A percentile compares a stretch with the other conserved stretches of the same genome.
phyloP scores from a whole-genome alignment of 768 basidiomycete species.

The Calocybe gangraenosa region DNA sequence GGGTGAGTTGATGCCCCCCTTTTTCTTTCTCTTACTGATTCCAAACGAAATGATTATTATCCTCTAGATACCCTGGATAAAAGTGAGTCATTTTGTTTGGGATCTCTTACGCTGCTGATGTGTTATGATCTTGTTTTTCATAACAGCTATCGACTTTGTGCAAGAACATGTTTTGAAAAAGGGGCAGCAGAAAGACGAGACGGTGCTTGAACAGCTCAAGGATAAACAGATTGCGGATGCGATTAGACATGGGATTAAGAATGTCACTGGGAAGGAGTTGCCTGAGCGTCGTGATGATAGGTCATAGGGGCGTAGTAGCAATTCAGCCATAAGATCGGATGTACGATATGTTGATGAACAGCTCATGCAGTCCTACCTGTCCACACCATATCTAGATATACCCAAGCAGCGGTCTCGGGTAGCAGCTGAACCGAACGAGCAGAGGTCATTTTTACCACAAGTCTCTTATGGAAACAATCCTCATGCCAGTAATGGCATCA shows the following conservation, averaged over 20 bases:
- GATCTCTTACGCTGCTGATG: too few species aligned
- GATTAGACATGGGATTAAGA: slow-evolving; percentile 27
- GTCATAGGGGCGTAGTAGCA: background rate
- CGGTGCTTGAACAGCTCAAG: slow-evolving; percentile 34
- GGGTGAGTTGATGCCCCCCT: slow-evolving; percentile 8
- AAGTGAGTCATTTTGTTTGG: slow-evolving; percentile 16
- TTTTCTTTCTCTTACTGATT: background rate
- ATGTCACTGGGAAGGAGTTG: slow-evolving; percentile 28
- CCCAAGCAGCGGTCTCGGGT: too few species aligned
- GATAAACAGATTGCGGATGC: slow-evolving; percentile 33
- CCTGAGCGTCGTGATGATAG: slow-evolving; percentile 7
- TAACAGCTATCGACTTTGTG: slow-evolving; percentile 37
- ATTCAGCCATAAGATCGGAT: too few species aligned
- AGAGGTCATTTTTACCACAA: too few species aligned
- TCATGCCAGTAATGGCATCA: too few species aligned
- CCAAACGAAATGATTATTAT: background rate
- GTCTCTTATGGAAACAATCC: too few species aligned
- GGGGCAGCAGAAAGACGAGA: slow-evolving; percentile 34
- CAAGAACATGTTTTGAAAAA: slow-evolving; percentile 36
- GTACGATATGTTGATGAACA: too few species aligned
- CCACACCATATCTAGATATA: too few species aligned
- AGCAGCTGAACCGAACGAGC: too few species aligned
- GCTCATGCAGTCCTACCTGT: too few species aligned
- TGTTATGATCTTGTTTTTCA: background rate
- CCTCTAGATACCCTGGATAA: slow-evolving; percentile 22